Evolutionary conservation across 768 basidiomycete species (phyloP).

Genomic region (Russula emetica): DNA sequence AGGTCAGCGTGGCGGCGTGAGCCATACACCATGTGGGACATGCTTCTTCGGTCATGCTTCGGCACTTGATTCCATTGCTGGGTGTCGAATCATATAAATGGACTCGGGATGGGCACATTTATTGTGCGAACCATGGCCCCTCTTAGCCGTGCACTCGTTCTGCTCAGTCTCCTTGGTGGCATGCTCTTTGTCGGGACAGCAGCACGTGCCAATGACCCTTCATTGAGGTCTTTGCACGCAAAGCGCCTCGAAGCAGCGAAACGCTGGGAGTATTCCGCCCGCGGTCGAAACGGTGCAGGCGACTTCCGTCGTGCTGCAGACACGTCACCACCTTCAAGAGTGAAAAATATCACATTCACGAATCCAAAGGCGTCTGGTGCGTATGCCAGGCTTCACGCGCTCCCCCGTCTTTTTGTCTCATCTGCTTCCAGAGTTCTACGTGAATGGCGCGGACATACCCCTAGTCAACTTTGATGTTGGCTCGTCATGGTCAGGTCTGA

Average conservation of each 20-base stretch:
- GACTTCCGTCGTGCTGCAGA: neutral
- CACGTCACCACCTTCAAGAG: conserved; percentile 22
- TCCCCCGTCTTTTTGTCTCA: neutral
- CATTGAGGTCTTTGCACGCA: neutral
- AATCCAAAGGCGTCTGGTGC: conserved; percentile 63
- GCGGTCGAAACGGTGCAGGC: neutral
- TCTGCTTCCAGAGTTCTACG: conserved; percentile 53
- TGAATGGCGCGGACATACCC: conserved; percentile 62
- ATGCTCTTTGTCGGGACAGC: neutral
- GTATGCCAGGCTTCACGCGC: neutral
- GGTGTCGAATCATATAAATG: conserved; percentile 8
- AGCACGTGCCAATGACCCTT: conserved; percentile 3
- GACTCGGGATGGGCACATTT: neutral
- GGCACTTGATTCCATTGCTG: neutral
- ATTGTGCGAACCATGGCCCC: neutral
- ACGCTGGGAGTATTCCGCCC: conserved; percentile 16
- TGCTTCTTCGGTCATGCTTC: neutral
- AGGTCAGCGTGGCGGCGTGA: neutral
- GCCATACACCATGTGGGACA: neutral
- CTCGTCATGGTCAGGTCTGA: conserved; percentile 68
- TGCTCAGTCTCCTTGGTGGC: conserved; percentile 1
- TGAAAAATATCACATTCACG: conserved; percentile 65
- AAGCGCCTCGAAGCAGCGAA: conserved; percentile 18
- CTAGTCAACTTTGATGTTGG: conserved; percentile 70
- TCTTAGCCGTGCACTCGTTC: neutral